These are phyloP conservation scores for Cantharellus anzutake DNA, from an alignment of 768 basidiomycete genomes.

Conservation along the genomic window DNA sequence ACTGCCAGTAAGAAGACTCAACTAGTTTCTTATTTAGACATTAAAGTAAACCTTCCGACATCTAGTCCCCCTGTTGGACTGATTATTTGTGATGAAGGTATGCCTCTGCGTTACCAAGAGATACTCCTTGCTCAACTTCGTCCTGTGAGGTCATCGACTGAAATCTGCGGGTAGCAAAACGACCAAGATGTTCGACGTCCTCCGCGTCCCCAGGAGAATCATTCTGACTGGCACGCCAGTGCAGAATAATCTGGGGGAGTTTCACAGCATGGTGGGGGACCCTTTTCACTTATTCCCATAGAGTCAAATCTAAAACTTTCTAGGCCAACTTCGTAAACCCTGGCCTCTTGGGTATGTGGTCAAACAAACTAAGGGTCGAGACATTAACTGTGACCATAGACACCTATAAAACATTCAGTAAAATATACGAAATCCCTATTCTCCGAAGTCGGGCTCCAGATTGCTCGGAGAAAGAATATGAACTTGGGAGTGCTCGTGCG, in stretches of 20 bases:
- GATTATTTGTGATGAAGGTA: conserved; percentile 90
- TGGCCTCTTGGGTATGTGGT: conserved; percentile 49
- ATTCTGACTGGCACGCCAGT: conserved; percentile 95
- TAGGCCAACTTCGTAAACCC: conserved; percentile 92
- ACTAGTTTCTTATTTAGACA: too few species aligned
- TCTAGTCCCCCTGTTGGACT: conserved; percentile 75
- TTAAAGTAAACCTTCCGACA: not conserved
- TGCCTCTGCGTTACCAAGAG: not conserved
- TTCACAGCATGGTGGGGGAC: conserved; percentile 75
- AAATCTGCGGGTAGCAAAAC: conserved; percentile 89
- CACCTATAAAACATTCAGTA: conserved; percentile 54
- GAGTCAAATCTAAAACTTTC: conserved; percentile 2
- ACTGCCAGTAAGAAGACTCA: conserved; percentile 35
- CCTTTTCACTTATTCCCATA: not conserved
- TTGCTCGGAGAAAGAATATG: conserved; percentile 48
- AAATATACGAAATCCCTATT: conserved; percentile 77
- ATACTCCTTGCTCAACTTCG: not conserved
- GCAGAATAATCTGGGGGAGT: conserved; percentile 89
- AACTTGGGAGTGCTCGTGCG: conserved; percentile 58
- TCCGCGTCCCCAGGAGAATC: conserved; percentile 58
- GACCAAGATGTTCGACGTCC: conserved; percentile 59
- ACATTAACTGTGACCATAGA: conserved; percentile 24
- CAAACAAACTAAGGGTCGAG: not conserved
- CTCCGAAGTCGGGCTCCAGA: conserved; percentile 66
- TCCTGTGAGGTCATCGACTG: conserved; percentile 54